Percentiles rank a stretch among this genome's conserved stretches.
phyloP scores from a whole-genome alignment of 257 asterid species.

The Solanum chiquidenum region DNA sequence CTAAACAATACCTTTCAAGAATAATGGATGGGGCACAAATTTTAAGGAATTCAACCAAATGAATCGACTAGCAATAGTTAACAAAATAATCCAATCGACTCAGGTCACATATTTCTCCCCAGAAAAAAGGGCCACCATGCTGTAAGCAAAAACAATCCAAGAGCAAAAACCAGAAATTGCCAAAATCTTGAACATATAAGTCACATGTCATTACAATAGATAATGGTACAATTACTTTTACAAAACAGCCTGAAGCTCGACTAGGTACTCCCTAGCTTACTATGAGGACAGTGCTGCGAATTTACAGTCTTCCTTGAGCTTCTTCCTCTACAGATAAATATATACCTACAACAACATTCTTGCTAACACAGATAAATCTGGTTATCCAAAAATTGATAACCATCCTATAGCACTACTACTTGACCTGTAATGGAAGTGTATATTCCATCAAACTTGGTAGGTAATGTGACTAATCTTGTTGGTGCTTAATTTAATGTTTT shows the following conservation, averaged over 20 bases:
- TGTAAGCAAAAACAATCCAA: not conserved
- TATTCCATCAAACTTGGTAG: not conserved
- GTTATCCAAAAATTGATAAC: not conserved
- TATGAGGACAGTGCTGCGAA: not conserved
- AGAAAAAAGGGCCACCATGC: not conserved
- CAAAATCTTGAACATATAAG: not conserved
- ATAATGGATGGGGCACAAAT: not conserved
- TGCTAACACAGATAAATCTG: not conserved
- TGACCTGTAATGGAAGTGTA: not conserved
- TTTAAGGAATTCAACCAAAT: not conserved
- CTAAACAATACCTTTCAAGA: not conserved
- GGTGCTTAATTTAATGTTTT: slow-evolving; percentile 40
- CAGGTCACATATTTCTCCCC: not conserved
- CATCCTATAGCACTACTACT: not conserved
- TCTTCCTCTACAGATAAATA: not conserved
- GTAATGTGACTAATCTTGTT: not conserved
- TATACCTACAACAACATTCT: not conserved
- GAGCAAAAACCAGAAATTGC: not conserved
- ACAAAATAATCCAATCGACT: not conserved
- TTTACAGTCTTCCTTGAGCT: not conserved
- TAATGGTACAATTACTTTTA: not conserved
- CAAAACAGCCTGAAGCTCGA: not conserved
- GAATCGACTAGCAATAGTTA: not conserved
- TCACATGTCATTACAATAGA: not conserved
- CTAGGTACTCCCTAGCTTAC: not conserved